A percentile compares a stretch with the other conserved stretches of the same genome.
Conservation (phyloP, 1,139 yeast species). For the Taiozyma onychis region DNA sequence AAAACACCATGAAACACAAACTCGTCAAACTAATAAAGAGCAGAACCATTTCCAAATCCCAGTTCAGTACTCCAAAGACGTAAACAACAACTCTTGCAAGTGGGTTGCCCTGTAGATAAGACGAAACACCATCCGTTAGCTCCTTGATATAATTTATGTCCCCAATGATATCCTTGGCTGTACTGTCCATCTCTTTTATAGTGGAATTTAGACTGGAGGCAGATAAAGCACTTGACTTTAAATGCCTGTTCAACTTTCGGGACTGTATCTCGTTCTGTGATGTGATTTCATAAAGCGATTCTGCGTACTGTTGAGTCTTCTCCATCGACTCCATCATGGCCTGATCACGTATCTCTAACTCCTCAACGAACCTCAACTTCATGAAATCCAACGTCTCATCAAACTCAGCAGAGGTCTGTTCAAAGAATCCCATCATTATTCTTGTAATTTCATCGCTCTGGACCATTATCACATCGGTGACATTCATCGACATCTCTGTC, state of each 20-base stretch:
- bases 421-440: conserved; percentile 8
- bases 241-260: neutral
- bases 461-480: conserved; percentile 9
- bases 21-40: neutral
- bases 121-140: conserved; percentile 1
- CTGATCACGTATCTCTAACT: conserved; percentile 10
- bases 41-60: neutral
- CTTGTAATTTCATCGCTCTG: conserved; percentile 10
- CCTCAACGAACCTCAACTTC: conserved; percentile 9
- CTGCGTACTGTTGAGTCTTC: conserved; percentile 2
- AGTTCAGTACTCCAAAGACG: neutral
- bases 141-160: conserved; percentile 1
- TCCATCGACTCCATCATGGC: conserved; percentile 8
- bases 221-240: conserved; percentile 25
- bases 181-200: neutral
- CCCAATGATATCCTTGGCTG: conserved; percentile 1
- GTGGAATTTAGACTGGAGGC: neutral
- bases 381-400: conserved; percentile 6
- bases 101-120: conserved; percentile 1
- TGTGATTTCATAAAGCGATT: neutral
- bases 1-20: neutral
- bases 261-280: neutral
- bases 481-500: conserved; percentile 9
- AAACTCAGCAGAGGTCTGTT: conserved; percentile 6
- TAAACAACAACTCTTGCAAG: conserved; percentile 1